Conservation (phyloP, 1,284 basidiomycete species). For the Trametes hirsuta region DNA sequence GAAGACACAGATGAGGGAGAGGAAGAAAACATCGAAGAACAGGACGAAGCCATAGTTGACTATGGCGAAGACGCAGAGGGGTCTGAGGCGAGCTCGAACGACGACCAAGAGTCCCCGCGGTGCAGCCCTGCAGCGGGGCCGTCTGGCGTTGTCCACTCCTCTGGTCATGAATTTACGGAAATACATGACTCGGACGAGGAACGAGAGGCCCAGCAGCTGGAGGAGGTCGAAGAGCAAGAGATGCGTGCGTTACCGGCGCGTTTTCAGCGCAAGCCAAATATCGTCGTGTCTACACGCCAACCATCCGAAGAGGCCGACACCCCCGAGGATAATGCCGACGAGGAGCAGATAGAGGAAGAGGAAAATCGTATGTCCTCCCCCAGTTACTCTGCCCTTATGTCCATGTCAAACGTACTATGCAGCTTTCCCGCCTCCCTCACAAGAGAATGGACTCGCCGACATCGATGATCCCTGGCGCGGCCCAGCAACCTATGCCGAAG, state of each 20-base stretch:
- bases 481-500: slow-evolving; percentile 50
- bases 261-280: slow-evolving; percentile 16
- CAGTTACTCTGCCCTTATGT: no score
- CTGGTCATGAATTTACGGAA: slow-evolving; percentile 15
- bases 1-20: slow-evolving; percentile 11
- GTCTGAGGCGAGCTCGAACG: slow-evolving; percentile 12
- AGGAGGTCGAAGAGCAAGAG: slow-evolving; percentile 8
- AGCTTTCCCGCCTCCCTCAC: slow-evolving; percentile 15
- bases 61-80: slow-evolving; percentile 21
- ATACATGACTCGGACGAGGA: slow-evolving; percentile 27
- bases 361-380: slow-evolving; percentile 22
- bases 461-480: slow-evolving; percentile 53
- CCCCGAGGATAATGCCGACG: background rate
- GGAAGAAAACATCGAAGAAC: background rate
- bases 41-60: slow-evolving; percentile 4
- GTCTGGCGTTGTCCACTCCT: background rate
- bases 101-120: slow-evolving; percentile 12
- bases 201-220: slow-evolving; percentile 1
- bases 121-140: slow-evolving; percentile 11
- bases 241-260: slow-evolving; percentile 12
- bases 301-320: slow-evolving; percentile 3
- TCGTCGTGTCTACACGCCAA: background rate
- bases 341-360: slow-evolving; percentile 27
- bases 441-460: slow-evolving; percentile 17
- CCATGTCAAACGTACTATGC: background rate